Base-by-base conservation (phyloP, 345 rosid genomes). In the Pistacia atlantica region DNA sequence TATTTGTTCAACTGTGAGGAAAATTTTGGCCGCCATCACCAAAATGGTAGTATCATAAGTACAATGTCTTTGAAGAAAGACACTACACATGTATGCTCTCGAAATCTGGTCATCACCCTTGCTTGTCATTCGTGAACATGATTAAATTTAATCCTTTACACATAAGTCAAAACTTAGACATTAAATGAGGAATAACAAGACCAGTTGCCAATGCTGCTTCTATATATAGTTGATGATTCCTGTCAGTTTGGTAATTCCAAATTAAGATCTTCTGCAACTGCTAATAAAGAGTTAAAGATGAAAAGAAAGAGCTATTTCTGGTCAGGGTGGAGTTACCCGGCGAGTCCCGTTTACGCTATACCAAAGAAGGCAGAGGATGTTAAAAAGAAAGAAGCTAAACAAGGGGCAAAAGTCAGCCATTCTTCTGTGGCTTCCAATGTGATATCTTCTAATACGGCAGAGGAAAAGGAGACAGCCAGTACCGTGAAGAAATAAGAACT, bases 51-150 rank as follows among this genome's bases (percentile, higher is more conserved):
- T 31, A 31, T 31, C 33, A 31, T 31, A 31, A 31, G 2, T 0
- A 31, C 33, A 31, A 0, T 31, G 3, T 46, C 22, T 0, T n/a
- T 56, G 65, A 56, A 58, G 54, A 37, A 20, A 11, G 75, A 58
- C 20, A 25, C 8, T 62, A 42, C 20, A 8, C 25, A 45, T 45
- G 9, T 4, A 14, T 59, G 25, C 12, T 35, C 28, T 35, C 52
- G 0, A 31, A 31, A 31, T 31, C 33, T 31, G 33, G 33, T 31
- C 33, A 31, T 20, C 37, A 57, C 74, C 35, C 59, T 37, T 57
- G 54, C n/a, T 22, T 38, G 57, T 71, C 65, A 57, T 71, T 58
- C 12, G 11, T 71, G 74, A 71, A 38, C 51, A 38, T 22, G 51
- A 52, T 3, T 20, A 67, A 25, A 25, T 25, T 25, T 1, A 67